Conservation (phyloP, 2,329 filamentous ascomycete genomes). For the Teratosphaeriaceae sp. region DNA sequence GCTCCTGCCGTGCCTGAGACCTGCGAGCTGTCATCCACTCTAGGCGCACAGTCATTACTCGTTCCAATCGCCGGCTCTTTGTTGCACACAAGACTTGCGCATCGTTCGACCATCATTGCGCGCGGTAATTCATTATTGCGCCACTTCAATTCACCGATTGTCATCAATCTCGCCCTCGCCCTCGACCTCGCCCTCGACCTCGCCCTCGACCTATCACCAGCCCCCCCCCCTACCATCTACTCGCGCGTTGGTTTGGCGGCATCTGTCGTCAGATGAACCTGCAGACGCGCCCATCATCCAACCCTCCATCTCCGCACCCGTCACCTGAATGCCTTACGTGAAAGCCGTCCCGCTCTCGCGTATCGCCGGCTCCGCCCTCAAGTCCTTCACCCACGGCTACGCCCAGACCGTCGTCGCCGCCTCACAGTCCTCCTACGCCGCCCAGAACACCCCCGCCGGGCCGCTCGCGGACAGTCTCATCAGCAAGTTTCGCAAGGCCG, state of each 20-base stretch:
- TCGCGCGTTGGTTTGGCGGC: slow-evolving; percentile 17
- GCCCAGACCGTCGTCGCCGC: slow-evolving; percentile 96
- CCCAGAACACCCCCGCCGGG: slow-evolving; percentile 52
- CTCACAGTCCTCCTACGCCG: slow-evolving; percentile 74
- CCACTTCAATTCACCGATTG: too few species aligned
- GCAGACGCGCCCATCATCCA: slow-evolving; percentile 46
- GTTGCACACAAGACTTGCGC: too few species aligned
- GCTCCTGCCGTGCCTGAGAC: too few species aligned
- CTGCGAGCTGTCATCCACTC: too few species aligned
- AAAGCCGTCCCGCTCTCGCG: slow-evolving; percentile 82
- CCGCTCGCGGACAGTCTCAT: slow-evolving; percentile 46
- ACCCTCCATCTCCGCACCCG: slow-evolving; percentile 26
- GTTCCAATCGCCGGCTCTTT: too few species aligned
- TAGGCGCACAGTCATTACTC: too few species aligned
- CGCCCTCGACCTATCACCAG: too few species aligned
- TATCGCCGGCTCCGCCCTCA: slow-evolving; percentile 59
- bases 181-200: slow-evolving; percentile 2
- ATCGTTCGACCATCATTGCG: too few species aligned
- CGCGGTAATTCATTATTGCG: too few species aligned
- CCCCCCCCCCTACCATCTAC: slow-evolving; percentile 8
- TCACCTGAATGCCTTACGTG: slow-evolving; percentile 78
- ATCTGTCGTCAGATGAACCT: slow-evolving; percentile 97
- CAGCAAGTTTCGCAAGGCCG: slow-evolving; percentile 40
- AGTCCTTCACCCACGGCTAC: slow-evolving; percentile 96
- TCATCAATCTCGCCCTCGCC: too few species aligned